Base-by-base conservation (phyloP, 2,329 filamentous ascomycete species). In the Talaromyces sp. region DNA sequence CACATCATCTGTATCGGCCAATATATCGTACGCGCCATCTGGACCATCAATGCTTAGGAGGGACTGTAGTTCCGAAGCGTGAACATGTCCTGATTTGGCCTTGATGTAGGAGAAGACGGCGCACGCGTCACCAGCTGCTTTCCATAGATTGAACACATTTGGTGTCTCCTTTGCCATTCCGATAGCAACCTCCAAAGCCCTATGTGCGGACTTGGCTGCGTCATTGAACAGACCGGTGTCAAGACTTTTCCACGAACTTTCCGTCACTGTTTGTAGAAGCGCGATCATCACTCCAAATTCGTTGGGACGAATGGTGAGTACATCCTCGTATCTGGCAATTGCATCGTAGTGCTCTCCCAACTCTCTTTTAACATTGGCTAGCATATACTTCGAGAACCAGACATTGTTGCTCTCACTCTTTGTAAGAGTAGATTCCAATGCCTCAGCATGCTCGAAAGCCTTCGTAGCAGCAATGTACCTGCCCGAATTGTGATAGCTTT, bases 331-430 rank as follows among this genome's bases (percentile, higher is more conserved):
- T 5, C 92, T 86, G 29, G 81, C 76, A 66, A 96, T 91, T 0
- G 95, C 91, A 63, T 91, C 88, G 67, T 97, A 91, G 71, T 90
- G 96, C 49, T 96, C 89, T n/a, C 92, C 93, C 58, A 98, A 84
- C 74, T 98, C 94, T 63, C 93, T 88, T 76, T 93, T 92, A 63
- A 99, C 91, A 72, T 99, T 98, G 47, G 92, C 93, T 67, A 98
- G 86, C 89, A 99, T 96, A 77, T 97, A 97, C 74, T 92, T 92
- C 7, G 93, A 93, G 75, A 97, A 99, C 95, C 95, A 99, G 10
- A 87, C 90, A 70, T 96, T 91, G 0, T 86, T 88, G 22, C 81
- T 74, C 38, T 86, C 82, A 54, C 85, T 77, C 73, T 84, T 73
- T n/a, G 82, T 76, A 0, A 85, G 76, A 1, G 84, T 82, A 31